Evolutionary conservation across 2,329 filamentous ascomycete genomes (phyloP), one percentile per base, ranked within the genome.

Genomic region (Biscogniauxia marginata): DNA sequence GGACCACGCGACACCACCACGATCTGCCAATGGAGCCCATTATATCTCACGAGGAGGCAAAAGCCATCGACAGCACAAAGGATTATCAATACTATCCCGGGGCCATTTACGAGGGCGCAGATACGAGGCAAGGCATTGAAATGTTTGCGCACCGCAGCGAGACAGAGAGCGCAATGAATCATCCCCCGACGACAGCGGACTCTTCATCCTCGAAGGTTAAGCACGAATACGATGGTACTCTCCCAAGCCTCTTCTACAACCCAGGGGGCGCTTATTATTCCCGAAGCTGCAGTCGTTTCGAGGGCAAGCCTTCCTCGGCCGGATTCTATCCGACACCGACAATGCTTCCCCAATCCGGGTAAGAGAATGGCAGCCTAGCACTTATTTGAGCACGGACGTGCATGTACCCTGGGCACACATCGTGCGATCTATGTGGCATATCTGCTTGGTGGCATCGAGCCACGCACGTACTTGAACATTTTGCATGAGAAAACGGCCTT

Each of bases 311-410:
- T 8, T 77, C 71, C 46, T 82, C 81, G 4, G 71, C 70, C 20
- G 81, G 81, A 13, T 83, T 81, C 60, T 85, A 84, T 58, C 82
- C 82, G 2, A 78, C 76, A 5, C 82, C 82, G 2, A 77, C 75
- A 3, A 70, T 78, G 61, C 67, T 80, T 24, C 72, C 77, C 6
- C 78, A 79, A 21, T 76, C 79, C 0, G 76, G 77, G 23, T 76
- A 79, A 68, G 76, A 76, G 61, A 11, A 46, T 24, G 9, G 20
- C 23, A 4, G 19, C 19, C 23, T 21, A 39, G 23, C 4, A 49
- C 20, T 23, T 25, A 44, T 11, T 9, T 16, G 8, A 18, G 34
- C 46, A 23, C n/a, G 47, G 39, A 46, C n/a, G n/a, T 57, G 43
- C 52, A 48, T 22, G 49, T 52, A 54, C 57, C 57, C 50, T 24